A percentile compares a stretch with the other conserved stretches of the same genome.
Conservation (phyloP, 2,329 filamentous ascomycete species). For the Blastomyces emzantsi region DNA sequence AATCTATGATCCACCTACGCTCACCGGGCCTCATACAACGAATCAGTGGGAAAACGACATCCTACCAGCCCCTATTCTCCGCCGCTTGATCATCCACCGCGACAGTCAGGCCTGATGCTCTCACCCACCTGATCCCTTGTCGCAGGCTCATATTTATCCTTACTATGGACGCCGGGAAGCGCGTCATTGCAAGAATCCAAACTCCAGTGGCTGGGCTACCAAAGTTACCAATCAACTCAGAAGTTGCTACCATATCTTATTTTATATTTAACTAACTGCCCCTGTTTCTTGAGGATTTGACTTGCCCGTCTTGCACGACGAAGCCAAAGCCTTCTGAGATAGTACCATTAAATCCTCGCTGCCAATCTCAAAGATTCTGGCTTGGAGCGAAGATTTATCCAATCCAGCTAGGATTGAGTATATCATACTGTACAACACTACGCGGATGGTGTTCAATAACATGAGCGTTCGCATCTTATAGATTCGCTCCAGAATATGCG, state of each 20-base stretch:
- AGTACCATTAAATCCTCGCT: conserved; percentile 21
- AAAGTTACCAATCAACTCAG: conserved; percentile 22
- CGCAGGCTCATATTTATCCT: conserved; percentile 18
- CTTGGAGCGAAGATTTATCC: conserved; percentile 21
- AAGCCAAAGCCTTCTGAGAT: not conserved
- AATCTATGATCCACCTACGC: too few relatives aligned
- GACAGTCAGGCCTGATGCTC: too few relatives aligned
- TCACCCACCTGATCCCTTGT: too few relatives aligned
- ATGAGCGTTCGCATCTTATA: conserved; percentile 30
- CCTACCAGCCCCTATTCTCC: too few relatives aligned
- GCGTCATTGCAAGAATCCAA: conserved; percentile 23
- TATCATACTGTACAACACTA: conserved; percentile 35
- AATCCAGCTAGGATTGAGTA: conserved; percentile 32
- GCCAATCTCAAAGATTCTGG: conserved; percentile 21
- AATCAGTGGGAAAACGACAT: too few relatives aligned
- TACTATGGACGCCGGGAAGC: conserved; percentile 17
- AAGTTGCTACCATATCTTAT: conserved; percentile 20
- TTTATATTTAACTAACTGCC: conserved; percentile 2
- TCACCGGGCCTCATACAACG: too few relatives aligned
- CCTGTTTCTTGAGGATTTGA: not conserved
- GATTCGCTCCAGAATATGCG: conserved; percentile 26
- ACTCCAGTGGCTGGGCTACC: conserved; percentile 23
- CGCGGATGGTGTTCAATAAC: conserved; percentile 26
- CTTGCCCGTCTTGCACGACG: not conserved
- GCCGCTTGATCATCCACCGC: too few relatives aligned